Evolutionary conservation across 106 monocot species (phyloP).

Genomic region (Narthecium ossifragum): DNA sequence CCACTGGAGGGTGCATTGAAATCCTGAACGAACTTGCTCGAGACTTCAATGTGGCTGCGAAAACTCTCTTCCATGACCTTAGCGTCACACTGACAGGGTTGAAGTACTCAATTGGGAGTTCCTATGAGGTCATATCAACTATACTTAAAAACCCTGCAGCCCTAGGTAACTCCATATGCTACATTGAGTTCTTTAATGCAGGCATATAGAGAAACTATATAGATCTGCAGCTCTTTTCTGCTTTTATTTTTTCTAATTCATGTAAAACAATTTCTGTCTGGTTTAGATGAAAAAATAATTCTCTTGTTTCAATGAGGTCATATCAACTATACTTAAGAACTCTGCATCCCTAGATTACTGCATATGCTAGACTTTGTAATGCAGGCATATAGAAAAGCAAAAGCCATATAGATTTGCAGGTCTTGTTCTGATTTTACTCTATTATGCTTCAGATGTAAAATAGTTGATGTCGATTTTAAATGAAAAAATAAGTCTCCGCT

Average conservation of each 20-base stretch:
- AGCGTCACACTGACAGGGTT: conserved; percentile 3
- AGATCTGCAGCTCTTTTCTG: no score
- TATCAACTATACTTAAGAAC: neutral
- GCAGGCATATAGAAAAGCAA: no score
- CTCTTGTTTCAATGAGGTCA: neutral
- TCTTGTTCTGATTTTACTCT: no score
- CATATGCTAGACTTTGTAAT: neutral
- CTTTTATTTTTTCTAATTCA: no score
- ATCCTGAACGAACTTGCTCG: conserved; percentile 12
- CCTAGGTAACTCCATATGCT: conserved; percentile 4
- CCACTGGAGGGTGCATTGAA: conserved; percentile 10
- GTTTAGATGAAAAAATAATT: neutral
- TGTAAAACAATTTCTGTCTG: neutral
- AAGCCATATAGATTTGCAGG: no score
- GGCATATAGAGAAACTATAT: no score
- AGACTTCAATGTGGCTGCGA: conserved; percentile 5
- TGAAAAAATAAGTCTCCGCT: neutral
- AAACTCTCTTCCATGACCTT: conserved; percentile 9
- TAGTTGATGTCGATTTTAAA: neutral
- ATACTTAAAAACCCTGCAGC: conserved; percentile 3
- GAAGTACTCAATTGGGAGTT: conserved; percentile 21
- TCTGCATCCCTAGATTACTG: conserved; percentile 3
- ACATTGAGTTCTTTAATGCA: no score
- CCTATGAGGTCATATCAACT: neutral
- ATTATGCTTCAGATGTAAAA: no score